A percentile compares a stretch with the other conserved stretches of the same genome.
Evolutionary conservation across 176 grass and related monocot genomes (phyloP).

Genomic region (Puya raimondii): DNA sequence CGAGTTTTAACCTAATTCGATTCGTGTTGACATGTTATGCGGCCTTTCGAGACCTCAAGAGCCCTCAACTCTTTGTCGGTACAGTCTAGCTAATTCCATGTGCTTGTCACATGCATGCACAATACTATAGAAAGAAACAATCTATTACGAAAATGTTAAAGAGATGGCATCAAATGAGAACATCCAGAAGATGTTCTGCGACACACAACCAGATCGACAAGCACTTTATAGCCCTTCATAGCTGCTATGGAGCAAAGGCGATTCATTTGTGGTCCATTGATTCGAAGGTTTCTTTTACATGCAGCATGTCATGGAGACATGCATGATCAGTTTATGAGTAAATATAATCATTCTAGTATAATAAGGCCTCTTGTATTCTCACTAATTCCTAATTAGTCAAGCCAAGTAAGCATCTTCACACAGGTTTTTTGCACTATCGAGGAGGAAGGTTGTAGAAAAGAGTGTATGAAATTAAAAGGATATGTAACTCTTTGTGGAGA

Average conservation of each 20-base stretch:
- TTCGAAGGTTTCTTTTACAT: not conserved
- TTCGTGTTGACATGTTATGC: slow-evolving; percentile 21
- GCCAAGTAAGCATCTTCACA: too few relatives aligned
- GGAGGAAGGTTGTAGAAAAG: too few relatives aligned
- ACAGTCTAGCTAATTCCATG: not conserved
- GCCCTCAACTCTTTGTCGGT: not conserved
- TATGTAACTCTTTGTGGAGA: not conserved
- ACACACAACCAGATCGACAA: slow-evolving; percentile 18
- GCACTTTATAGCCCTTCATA: not conserved
- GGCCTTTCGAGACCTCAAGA: slow-evolving; percentile 27
- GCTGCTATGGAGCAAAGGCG: not conserved
- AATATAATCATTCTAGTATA: not conserved
- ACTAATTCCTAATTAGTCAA: too few relatives aligned
- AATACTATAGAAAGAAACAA: slow-evolving; percentile 18
- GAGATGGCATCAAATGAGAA: slow-evolving; percentile 28
- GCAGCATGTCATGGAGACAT: not conserved
- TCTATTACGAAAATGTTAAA: slow-evolving; percentile 22
- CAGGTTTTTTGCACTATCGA: too few relatives aligned
- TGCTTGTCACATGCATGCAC: slow-evolving; percentile 16
- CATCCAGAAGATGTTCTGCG: slow-evolving; percentile 42
- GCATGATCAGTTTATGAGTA: not conserved
- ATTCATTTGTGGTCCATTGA: not conserved
- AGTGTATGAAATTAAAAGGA: too few relatives aligned
- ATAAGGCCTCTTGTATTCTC: not conserved
- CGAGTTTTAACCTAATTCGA: not conserved